A percentile compares a stretch with the other conserved stretches of the same genome.
Conservation (phyloP, 495 filamentous ascomycete species). For the Aspergillus hancockii region DNA sequence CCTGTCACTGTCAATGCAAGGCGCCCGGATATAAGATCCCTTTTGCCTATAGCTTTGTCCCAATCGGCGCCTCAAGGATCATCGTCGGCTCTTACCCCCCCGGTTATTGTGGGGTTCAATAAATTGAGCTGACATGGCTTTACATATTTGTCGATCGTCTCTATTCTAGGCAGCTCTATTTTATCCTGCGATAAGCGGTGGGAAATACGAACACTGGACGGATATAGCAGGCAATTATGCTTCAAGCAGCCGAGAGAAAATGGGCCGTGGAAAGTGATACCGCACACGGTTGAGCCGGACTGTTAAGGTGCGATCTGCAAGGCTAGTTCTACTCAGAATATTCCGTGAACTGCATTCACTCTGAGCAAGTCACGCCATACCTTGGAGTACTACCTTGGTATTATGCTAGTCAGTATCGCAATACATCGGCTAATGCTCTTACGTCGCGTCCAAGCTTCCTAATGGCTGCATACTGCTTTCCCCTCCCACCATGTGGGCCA, state of each 20-base stretch:
- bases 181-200: slow-evolving; percentile 3
- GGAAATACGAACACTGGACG: background rate
- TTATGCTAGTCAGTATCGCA: background rate
- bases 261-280: background rate
- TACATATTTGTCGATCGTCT: background rate
- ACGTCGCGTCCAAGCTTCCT: background rate
- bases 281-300: background rate
- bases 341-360: background rate
- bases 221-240: background rate
- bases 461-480: background rate
- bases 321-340: background rate
- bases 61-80: background rate
- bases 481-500: slow-evolving; percentile 14
- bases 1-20: too few species aligned
- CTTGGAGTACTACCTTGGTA: slow-evolving; percentile 17
- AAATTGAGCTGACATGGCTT: background rate
- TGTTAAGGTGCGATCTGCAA: background rate
- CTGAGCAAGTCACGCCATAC: background rate
- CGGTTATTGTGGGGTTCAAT: background rate
- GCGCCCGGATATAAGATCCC: too few species aligned
- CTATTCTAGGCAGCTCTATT: slow-evolving; percentile 4
- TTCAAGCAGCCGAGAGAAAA: background rate
- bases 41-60: background rate
- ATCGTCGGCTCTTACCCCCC: background rate
- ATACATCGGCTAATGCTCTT: background rate